Base-by-base conservation (phyloP, 805 yeast genomes). In the Candida dajiaensis region DNA sequence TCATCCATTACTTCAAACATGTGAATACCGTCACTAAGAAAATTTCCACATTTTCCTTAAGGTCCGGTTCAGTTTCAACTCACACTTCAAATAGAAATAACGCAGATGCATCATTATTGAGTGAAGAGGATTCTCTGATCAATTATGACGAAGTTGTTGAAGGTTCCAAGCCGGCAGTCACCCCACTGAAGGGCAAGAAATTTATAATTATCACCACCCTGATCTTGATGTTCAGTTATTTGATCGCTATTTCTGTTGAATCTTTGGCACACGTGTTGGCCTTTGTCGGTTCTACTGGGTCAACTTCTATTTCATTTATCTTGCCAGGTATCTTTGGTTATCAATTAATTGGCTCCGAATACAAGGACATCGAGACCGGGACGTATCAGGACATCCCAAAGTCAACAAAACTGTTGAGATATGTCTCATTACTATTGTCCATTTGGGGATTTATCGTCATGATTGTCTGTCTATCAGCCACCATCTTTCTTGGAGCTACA, bases 271-370 rank as follows among this genome's bases (percentile, higher is more conserved):
- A 82, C 41, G 90, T 90, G 13, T 69, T 89, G 54, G 89, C 96
- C 2, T 71, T 89, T 52, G 96, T 89, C 4, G 97, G 97, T 2
- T 86, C 96, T 1, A 89, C 96, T 0, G 97, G 97, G 0, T 87
- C 96, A 1, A 89, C 97, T 0, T 79, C 95, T 6, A 89, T 90
- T 43, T 89, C 96, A 12, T 89, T 89, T 61, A 89, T 88, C 25
- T 71, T 89, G 41, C 97, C 97, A 0, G 97, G 97, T 0, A 68
- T 88, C 20, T 88, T 89, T 61, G 95, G 92, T 4, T 88, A 77
- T 66, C 81, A 77, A 55, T 70, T 89, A 49, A 76, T 86, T 45
- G 83, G 80, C n/a, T 66, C 77, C 6, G 74, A 71, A 41, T 56
- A 48, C 46, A 40, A 48, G 20, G 68, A 36, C 57, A 63, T 6